Evolutionary conservation across 2,329 filamentous ascomycete species (phyloP), one percentile per base, ranked within the genome.

Genomic region (Clarireedia homoeocarpa): DNA sequence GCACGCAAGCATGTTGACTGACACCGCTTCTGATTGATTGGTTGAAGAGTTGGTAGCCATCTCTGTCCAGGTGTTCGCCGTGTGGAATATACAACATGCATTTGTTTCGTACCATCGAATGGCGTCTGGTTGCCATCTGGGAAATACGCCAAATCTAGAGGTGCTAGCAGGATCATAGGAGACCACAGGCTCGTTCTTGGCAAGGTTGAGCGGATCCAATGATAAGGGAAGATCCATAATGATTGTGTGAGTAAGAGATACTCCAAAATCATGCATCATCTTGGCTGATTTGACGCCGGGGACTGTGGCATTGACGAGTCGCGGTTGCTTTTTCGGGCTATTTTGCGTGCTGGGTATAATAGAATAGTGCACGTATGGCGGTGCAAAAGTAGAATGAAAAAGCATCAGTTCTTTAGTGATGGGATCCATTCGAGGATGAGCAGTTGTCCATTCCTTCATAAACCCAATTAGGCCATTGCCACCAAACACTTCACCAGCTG

Each of bases 191-290:
- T 74, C 73, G 59, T 80, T 80, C 56, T 72, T 78, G 1, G 78
- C 65, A 27, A 84, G 72, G 57, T 86, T 86, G 42, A 82, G 66
- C 0, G 84, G 84, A 57, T 87, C 80, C 1, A 89, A 72, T 0
- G 80, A 81, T 0, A 89, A 72, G 0, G 86, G 86, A 9, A 88
- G 73, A 63, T 89, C 85, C 70, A 89, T 77, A 55, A 89, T 86
- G 39, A 88, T 71, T 0, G 84, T 86, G 63, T 87, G 77, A 5
- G 66, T 68, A 5, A 71, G 74, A 1, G 84, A 86, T 1, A 85
- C 84, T 14, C 85, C 85, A 69, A 88, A 89, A 66, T 89, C 85
- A 65, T 89, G 86, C 84, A 89, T 89, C 78, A 89, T 85, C 66
- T 85, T 87, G 1, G 84, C 80, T 1, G 79, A 79, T 4, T 73